A percentile compares a stretch with the other conserved stretches of the same genome.
These are phyloP conservation scores for Blastomyces gilchristii DNA, from an alignment of 2,329 filamentous ascomycete species.

Conservation along the genomic window DNA sequence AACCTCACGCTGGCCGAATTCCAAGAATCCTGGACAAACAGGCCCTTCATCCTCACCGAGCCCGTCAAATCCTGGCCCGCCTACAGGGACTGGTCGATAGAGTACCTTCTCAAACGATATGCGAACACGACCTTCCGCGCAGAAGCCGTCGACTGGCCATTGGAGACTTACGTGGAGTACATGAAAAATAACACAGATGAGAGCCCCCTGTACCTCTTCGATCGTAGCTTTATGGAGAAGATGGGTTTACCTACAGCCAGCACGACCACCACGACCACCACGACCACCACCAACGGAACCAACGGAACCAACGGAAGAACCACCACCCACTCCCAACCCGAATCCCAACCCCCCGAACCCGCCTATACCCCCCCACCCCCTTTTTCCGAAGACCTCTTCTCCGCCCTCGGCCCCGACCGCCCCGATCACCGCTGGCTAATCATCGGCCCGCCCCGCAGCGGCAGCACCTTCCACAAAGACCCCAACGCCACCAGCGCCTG, in stretches of 20 bases:
- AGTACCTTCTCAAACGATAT: conserved; percentile 56
- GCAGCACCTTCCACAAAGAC: conserved; percentile 89
- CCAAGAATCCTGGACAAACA: conserved; percentile 61
- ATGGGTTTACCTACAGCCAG: conserved; percentile 55
- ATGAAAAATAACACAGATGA: conserved; percentile 73
- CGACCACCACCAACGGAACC: too few relatives aligned
- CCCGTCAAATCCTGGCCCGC: conserved; percentile 76
- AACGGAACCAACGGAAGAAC: conserved; percentile 16
- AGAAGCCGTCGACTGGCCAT: conserved; percentile 86
- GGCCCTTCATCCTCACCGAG: conserved; percentile 75
- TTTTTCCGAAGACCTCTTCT: conserved; percentile 80
- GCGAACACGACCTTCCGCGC: conserved; percentile 64
- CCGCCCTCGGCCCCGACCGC: conserved; percentile 62
- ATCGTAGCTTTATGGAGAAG: conserved; percentile 75
- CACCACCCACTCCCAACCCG: conserved; percentile 14
- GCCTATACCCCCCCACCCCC: conserved; percentile 71
- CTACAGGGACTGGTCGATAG: conserved; percentile 61
- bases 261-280: conserved; percentile 24
- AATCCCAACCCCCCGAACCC: conserved; percentile 31
- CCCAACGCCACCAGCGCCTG: conserved; percentile 65
- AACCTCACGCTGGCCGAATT: conserved; percentile 66
- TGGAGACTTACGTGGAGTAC: conserved; percentile 71
- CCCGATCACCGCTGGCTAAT: conserved; percentile 91
- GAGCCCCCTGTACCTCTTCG: conserved; percentile 86
- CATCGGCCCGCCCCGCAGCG: conserved; percentile 73